phyloP scores from a whole-genome alignment of 1,284 basidiomycete genomes.

The Leccinum cinnamomeum region DNA sequence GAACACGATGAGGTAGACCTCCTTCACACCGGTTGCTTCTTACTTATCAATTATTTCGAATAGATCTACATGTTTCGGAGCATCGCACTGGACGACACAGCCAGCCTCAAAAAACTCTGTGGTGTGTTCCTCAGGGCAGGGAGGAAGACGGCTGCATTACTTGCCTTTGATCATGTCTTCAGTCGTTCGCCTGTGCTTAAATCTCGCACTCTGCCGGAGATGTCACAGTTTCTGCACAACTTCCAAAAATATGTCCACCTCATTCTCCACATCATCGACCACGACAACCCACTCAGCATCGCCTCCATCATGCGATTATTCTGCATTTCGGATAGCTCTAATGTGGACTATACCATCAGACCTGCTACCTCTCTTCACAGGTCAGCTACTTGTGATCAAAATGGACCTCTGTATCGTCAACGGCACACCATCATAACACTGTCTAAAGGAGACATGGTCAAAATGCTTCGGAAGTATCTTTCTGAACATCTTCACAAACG shows the following conservation, averaged over 20 bases:
- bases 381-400: constrained; percentile 4
- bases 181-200: constrained; percentile 13
- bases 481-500: constrained; percentile 30
- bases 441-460: constrained; percentile 9
- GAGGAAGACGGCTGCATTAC: constrained; percentile 18
- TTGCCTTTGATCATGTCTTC: constrained; percentile 31
- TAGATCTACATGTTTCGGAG: constrained; percentile 30
- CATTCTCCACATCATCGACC: constrained; percentile 31
- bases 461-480: constrained; percentile 28
- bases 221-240: constrained; percentile 31
- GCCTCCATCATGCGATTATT: constrained; percentile 39
- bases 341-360: constrained; percentile 31
- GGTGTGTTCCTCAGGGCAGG: constrained; percentile 10
- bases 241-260: constrained; percentile 41
- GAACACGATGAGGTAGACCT: constrained; percentile 19
- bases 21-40: background rate
- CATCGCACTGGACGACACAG: constrained; percentile 16
- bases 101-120: constrained; percentile 7
- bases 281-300: constrained; percentile 29
- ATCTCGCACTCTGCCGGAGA: constrained; percentile 7
- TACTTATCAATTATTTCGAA: background rate
- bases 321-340: constrained; percentile 33
- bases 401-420: background rate
- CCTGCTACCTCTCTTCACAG: constrained; percentile 29
- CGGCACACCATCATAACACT: background rate